Percentiles rank a stretch among this genome's conserved stretches.
Conservation (phyloP, 2,329 filamentous ascomycete genomes). For the Graphilbum ipis-grandicollis region DNA sequence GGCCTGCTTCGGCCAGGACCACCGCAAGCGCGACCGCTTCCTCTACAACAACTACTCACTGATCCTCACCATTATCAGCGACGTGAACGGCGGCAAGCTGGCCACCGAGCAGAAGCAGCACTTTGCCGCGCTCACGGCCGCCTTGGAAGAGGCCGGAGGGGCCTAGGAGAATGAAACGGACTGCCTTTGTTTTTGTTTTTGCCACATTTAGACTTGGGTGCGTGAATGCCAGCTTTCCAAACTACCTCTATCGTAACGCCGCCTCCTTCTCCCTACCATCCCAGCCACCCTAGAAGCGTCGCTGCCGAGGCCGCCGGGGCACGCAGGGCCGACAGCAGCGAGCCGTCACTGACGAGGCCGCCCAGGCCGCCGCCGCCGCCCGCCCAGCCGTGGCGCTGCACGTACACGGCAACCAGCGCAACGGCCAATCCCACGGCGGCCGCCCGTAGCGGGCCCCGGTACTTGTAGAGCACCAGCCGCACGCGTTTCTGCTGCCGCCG, state of each 20-base stretch:
- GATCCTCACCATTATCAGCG: slow-evolving; percentile 79
- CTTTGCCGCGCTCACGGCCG: slow-evolving; percentile 49
- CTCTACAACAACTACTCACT: slow-evolving; percentile 93
- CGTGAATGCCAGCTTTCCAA: no score
- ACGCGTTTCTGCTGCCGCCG: slow-evolving; percentile 27
- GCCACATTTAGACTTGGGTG: not conserved
- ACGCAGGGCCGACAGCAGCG: no score
- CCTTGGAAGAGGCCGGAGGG: slow-evolving; percentile 31
- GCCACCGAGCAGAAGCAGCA: slow-evolving; percentile 57
- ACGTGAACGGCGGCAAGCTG: slow-evolving; percentile 50
- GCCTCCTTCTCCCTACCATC: no score
- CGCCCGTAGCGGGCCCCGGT: slow-evolving; percentile 46
- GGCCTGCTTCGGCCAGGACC: slow-evolving; percentile 47
- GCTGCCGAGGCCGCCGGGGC: no score
- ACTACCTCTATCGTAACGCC: no score
- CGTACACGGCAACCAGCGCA: slow-evolving; percentile 49
- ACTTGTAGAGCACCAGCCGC: slow-evolving; percentile 31
- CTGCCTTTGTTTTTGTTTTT: not conserved
- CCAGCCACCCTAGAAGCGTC: no score
- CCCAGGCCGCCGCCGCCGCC: not conserved
- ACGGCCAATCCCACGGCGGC: slow-evolving; percentile 49
- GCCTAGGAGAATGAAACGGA: not conserved
- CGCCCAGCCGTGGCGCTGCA: slow-evolving; percentile 28
- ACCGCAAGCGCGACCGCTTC: slow-evolving; percentile 70
- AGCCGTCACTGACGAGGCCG: no score